These are phyloP conservation scores for Tolypocladium album DNA, from an alignment of 2,329 filamentous ascomycete species.

Conservation along the genomic window DNA sequence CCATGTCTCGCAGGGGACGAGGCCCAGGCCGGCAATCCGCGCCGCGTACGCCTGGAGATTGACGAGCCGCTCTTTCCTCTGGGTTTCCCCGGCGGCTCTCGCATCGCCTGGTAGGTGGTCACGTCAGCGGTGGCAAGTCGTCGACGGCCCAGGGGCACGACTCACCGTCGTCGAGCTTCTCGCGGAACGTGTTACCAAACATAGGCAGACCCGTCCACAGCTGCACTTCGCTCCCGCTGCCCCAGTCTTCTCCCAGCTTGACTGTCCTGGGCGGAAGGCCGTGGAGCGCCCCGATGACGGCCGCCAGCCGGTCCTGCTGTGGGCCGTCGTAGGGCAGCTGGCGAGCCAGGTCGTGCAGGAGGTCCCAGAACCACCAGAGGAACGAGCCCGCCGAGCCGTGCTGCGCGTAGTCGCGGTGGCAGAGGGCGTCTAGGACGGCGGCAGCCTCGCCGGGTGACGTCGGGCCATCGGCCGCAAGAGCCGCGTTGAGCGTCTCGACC, in stretches of 20 bases:
- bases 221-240: background rate
- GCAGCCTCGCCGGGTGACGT: background rate
- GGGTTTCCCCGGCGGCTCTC: background rate
- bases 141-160: background rate
- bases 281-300: slow-evolving; percentile 2
- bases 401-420: background rate
- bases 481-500: background rate
- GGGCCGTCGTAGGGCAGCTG: slow-evolving; percentile 8
- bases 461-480: background rate
- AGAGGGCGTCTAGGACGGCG: background rate
- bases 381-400: slow-evolving; percentile 4
- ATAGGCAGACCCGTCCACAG: slow-evolving; percentile 2
- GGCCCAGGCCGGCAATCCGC: slow-evolving; percentile 2
- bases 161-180: slow-evolving; percentile 1
- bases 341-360: slow-evolving; percentile 10
- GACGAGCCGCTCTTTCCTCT: background rate
- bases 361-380: slow-evolving; percentile 13
- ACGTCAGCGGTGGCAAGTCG: background rate
- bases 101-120: background rate
- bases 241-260: background rate
- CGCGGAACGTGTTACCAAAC: slow-evolving; percentile 1
- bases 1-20: slow-evolving; percentile 1
- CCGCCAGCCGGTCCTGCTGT: slow-evolving; percentile 7
- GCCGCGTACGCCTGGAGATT: slow-evolving; percentile 1
- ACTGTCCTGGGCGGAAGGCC: slow-evolving; percentile 1